These are phyloP conservation scores for Pyricularia sp. DNA, from an alignment of 2,329 filamentous ascomycete species.

Conservation along the genomic window DNA sequence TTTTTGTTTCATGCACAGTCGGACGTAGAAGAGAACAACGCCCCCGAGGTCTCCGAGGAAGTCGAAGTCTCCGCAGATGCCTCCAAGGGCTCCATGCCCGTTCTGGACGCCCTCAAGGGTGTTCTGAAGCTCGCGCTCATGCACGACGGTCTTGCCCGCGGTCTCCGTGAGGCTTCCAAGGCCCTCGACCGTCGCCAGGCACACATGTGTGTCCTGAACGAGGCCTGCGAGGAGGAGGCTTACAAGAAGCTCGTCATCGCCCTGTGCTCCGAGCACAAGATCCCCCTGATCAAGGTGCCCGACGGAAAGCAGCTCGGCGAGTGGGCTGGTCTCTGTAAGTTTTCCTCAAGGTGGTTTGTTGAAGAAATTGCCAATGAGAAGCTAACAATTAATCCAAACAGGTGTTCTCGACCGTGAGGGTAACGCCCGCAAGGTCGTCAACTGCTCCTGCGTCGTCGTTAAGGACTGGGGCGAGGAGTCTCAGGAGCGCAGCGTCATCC, in stretches of 20 bases:
- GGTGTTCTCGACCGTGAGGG: conserved; percentile 98
- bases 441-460: conserved; percentile 99
- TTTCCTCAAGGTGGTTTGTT: conserved; percentile 3
- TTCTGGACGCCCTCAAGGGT: conserved; percentile 96
- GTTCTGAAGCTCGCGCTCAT: conserved; percentile 97
- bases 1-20: conserved; percentile 45
- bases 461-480: conserved; percentile 99
- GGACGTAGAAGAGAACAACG: conserved; percentile 99
- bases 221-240: conserved; percentile 98
- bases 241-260: conserved; percentile 99
- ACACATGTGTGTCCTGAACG: conserved; percentile 99
- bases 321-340: conserved; percentile 99
- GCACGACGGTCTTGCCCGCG: conserved; percentile 98
- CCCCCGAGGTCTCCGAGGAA: conserved; percentile 72
- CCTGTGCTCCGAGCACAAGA: conserved; percentile 99
- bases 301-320: conserved; percentile 99
- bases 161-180: conserved; percentile 97
- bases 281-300: conserved; percentile 98
- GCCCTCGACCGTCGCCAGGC: conserved; percentile 96
- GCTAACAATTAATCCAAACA: conserved; percentile 21
- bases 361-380: too few relatives aligned
- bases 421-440: conserved; percentile 99
- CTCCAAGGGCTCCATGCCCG: conserved; percentile 87
- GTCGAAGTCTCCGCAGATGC: conserved; percentile 93
- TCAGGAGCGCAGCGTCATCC: conserved; percentile 94